Conservation (phyloP, 1,284 basidiomycete genomes). For the Peniophora sp. region DNA sequence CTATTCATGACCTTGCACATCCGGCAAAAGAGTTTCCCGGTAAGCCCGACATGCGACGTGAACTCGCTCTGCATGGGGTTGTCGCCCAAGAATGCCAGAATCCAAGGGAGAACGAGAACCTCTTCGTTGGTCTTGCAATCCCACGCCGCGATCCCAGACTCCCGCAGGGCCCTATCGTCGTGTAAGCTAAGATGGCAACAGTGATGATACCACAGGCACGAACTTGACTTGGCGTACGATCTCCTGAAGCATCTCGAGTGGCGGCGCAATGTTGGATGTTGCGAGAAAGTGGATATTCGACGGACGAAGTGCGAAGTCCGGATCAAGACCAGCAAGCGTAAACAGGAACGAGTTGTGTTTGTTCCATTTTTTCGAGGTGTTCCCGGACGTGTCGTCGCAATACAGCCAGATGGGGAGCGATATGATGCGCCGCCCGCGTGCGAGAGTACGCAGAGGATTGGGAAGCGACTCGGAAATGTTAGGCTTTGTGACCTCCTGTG, state of each 20-base stretch:
- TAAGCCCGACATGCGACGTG: slow-evolving; percentile 30
- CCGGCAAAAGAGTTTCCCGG: slow-evolving; percentile 30
- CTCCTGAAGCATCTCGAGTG: slow-evolving; percentile 33
- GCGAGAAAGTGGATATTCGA: too few species aligned
- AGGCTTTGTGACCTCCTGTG: too few species aligned
- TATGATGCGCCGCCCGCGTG: too few species aligned
- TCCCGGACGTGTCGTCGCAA: too few species aligned
- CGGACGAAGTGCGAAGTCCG: too few species aligned
- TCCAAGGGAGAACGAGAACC: slow-evolving; percentile 24
- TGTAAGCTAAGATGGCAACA: background rate
- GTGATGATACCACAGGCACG: slow-evolving; percentile 2
- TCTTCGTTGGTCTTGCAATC: slow-evolving; percentile 20
- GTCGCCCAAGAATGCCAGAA: slow-evolving; percentile 30
- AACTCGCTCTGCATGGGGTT: slow-evolving; percentile 41
- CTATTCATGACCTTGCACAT: slow-evolving; percentile 22
- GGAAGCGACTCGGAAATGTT: too few species aligned
- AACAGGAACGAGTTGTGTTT: too few species aligned
- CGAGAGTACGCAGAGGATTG: too few species aligned
- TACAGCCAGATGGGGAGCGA: too few species aligned
- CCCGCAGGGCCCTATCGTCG: slow-evolving; percentile 15
- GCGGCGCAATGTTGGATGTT: slow-evolving; percentile 29
- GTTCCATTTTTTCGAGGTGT: too few species aligned
- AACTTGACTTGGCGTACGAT: slow-evolving; percentile 22
- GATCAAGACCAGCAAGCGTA: too few species aligned
- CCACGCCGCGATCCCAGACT: slow-evolving; percentile 27